Base-by-base conservation (phyloP, 495 filamentous ascomycete genomes). In the Astrothelium subdiscretum region DNA sequence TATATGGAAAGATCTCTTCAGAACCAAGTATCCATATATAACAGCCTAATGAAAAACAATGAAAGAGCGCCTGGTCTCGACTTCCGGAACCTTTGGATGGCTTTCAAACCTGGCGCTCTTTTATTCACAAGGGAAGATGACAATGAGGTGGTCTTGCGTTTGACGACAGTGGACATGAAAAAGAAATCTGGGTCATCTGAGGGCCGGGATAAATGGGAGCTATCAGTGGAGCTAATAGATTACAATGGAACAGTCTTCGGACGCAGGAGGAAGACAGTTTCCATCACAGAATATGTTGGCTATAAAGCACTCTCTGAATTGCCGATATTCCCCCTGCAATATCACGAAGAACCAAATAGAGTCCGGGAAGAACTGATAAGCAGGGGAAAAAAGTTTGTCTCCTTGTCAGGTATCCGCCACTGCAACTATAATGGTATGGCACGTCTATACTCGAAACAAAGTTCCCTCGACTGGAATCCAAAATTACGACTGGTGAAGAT, bases 291-390 rank as follows among this genome's bases (percentile, higher is more conserved):
- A 15, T 40, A 40, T 40, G 35, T 6, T 6, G 35, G 15, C 6
- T 40, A 40, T 15, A 40, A 15, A 15, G 35, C 35, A 15, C 35
- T 40, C 35, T 6, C 35, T 15, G 35, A 40, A 40, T 15, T 40
- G 35, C 35, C 35, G 6, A 15, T 59, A 22, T 59, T 59, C 32
- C 29, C 57, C 10, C 40, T 59, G 10, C 57, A 59, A 59, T 59
- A 59, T 59, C 29, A 59, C 40, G 24, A 29, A 59, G 31, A 59
- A 6, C 3, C 3, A 32, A 38, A 31, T 35, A 29, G 40, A 38
- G 10, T 59, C 8, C 27, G 24, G 57, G 57, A 59, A 29, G 40
- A 32, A 24, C 57, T 59, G 6, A 4, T 27, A 2, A 18, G 13
- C n/a, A n/a, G 57, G n/a, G 29, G 57, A 11, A 32, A 38, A 38